Conservation (phyloP, 2,329 filamentous ascomycete species). For the Aspergillus phoenicis region DNA sequence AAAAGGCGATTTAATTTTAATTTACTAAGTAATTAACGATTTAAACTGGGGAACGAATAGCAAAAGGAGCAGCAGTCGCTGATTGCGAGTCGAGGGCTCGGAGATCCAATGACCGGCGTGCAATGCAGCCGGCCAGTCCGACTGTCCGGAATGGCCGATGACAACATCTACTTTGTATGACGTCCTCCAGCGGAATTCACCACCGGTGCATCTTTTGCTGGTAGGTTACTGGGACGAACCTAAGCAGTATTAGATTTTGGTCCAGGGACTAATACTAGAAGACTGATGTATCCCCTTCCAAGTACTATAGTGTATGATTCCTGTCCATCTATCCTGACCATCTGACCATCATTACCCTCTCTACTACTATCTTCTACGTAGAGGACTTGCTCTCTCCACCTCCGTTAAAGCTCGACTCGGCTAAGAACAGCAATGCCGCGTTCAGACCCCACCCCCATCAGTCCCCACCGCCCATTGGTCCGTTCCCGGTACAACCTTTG, state of each 20-base stretch:
- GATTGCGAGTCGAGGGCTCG: neutral
- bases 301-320: too few relatives aligned
- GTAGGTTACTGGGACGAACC: neutral
- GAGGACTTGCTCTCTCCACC: neutral
- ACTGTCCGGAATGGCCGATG: slow-evolving; percentile 3
- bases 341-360: too few relatives aligned
- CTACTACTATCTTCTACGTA: too few relatives aligned
- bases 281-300: too few relatives aligned
- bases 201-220: neutral
- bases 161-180: neutral
- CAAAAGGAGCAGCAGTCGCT: neutral
- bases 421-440: neutral
- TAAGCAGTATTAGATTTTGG: neutral
- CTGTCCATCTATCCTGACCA: too few relatives aligned
- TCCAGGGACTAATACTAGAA: too few relatives aligned
- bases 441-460: neutral
- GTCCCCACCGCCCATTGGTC: neutral
- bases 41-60: neutral
- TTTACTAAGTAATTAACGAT: too few relatives aligned
- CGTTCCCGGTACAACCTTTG: slow-evolving; percentile 1
- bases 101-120: slow-evolving; percentile 4
- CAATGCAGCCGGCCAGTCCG: neutral
- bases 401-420: slow-evolving; percentile 1
- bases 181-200: neutral
- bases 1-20: neutral